Evolutionary conservation across 257 asterid genomes (phyloP).

Genomic region (Solanum sejunctum): DNA sequence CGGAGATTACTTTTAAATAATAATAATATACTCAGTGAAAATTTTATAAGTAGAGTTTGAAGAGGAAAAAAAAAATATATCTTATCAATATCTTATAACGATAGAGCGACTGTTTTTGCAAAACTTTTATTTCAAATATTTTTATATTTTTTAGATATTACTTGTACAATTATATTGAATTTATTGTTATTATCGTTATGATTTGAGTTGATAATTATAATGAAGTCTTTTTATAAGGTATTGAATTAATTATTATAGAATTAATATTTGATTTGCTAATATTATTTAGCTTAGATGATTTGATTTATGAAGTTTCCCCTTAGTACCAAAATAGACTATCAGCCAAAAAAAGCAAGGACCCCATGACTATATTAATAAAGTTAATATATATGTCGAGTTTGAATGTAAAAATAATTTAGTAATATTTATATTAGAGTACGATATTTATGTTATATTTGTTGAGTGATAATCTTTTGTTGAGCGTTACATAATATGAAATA

Average conservation of each 20-base stretch:
- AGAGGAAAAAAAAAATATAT: no score
- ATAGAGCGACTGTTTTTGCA: no score
- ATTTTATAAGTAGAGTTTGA: no score
- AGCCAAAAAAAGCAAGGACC: background rate
- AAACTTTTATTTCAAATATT: no score
- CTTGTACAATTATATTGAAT: no score
- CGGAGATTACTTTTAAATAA: no score
- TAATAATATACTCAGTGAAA: no score
- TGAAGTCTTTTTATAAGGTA: background rate
- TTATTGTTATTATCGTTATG: no score
- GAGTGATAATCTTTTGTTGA: rapidly evolving
- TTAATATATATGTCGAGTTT: no score
- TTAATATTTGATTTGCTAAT: background rate
- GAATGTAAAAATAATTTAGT: background rate
- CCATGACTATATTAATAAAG: background rate
- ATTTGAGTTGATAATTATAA: background rate
- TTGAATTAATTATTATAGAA: background rate
- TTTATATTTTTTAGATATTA: rapidly evolving
- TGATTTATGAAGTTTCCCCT: background rate
- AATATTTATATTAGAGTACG: rapidly evolving
- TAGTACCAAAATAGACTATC: background rate
- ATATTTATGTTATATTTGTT: background rate
- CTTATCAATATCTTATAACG: no score
- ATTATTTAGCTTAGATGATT: background rate
- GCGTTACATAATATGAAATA: rapidly evolving